Evolutionary conservation across 139 green algal genomes (phyloP).

Genomic region (Medakamo hakoo): DNA sequence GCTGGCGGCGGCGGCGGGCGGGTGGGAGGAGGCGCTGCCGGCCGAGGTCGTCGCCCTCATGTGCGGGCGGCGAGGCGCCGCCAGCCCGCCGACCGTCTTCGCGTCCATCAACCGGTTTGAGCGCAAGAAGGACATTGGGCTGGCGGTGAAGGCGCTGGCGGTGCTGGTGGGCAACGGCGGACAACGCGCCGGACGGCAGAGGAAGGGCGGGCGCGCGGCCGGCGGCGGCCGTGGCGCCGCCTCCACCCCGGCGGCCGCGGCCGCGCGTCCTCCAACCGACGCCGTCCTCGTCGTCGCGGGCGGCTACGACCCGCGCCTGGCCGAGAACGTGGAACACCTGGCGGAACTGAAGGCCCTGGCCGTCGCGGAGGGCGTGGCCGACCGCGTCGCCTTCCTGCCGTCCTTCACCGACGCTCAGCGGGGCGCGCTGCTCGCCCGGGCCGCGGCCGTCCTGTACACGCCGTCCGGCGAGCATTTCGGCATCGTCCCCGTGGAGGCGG

Average conservation of each 20-base stretch:
- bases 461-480: slow-evolving; percentile 92
- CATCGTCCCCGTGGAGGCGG: slow-evolving; percentile 95
- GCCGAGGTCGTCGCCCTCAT: slow-evolving; percentile 21
- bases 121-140: slow-evolving; percentile 83
- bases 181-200: background rate
- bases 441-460: slow-evolving; percentile 71
- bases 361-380: slow-evolving; percentile 25
- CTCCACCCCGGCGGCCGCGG: background rate
- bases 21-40: slow-evolving; percentile 26
- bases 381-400: slow-evolving; percentile 59
- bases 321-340: slow-evolving; percentile 77
- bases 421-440: slow-evolving; percentile 41
- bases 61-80: too few species aligned
- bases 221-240: background rate
- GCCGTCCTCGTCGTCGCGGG: slow-evolving; percentile 49
- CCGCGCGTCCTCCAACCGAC: background rate
- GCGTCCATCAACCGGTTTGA: slow-evolving; percentile 98
- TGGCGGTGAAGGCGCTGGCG: slow-evolving; percentile 65
- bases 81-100: slow-evolving; percentile 29
- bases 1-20: slow-evolving; percentile 15
- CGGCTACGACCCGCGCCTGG: slow-evolving; percentile 73
- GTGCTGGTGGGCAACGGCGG: slow-evolving; percentile 16
- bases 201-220: background rate
- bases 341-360: slow-evolving; percentile 48
- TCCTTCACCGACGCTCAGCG: slow-evolving; percentile 69